Conservation (phyloP, 345 rosid species). For the Dipteronia dyeriana region DNA sequence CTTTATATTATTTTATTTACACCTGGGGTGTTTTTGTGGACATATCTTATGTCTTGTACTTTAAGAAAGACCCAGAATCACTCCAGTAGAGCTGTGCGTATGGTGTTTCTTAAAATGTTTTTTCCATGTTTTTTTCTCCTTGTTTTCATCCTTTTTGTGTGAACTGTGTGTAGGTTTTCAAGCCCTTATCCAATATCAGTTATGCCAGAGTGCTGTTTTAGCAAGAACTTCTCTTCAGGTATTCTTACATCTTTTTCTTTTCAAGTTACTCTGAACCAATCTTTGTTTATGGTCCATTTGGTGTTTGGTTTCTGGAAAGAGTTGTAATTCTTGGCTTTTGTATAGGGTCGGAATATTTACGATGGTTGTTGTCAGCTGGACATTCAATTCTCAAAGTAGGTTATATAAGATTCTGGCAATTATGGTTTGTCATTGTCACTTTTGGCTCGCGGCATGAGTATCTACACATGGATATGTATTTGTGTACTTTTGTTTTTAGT, state of each 20-base stretch:
- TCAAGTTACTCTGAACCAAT: constrained; percentile 4
- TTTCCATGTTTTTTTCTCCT: background rate
- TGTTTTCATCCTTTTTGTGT: constrained; percentile 13
- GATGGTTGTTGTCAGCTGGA: constrained; percentile 99
- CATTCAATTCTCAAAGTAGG: constrained; percentile 97
- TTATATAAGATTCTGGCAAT: constrained; percentile 16
- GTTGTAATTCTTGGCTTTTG: constrained; percentile 16
- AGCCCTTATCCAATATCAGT: constrained; percentile 89
- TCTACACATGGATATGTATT: background rate
- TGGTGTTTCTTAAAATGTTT: constrained; percentile 9
- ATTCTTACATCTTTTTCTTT: background rate
- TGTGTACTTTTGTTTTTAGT: background rate
- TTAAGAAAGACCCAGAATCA: background rate
- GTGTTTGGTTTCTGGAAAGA: constrained; percentile 18
- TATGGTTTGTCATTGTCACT: constrained; percentile 1
- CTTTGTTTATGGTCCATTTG: background rate
- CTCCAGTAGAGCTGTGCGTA: constrained; percentile 17
- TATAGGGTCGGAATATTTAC: constrained; percentile 93
- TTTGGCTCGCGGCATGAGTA: background rate
- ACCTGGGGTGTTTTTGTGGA: constrained; percentile 9
- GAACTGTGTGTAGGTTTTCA: constrained; percentile 70
- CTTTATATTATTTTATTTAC: constrained; percentile 4
- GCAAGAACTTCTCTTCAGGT: constrained; percentile 97
- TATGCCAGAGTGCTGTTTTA: constrained; percentile 70
- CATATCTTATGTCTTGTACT: constrained; percentile 8